Evolutionary conservation across 768 basidiomycete genomes (phyloP).

Genomic region (Tephrocybe sp.): DNA sequence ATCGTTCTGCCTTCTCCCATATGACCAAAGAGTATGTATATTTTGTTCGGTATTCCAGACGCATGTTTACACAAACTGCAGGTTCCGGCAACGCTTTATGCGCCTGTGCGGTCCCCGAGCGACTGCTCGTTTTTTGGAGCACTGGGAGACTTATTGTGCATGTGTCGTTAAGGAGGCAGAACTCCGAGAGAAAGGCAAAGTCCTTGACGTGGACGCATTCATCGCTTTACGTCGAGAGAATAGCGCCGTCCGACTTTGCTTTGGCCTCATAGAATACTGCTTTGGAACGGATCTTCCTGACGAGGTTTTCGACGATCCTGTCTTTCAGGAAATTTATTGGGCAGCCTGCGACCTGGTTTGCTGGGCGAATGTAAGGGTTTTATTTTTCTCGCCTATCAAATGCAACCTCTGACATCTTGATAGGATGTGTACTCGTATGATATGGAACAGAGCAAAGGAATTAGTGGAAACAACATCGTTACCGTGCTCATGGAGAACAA

Average conservation of each 20-base stretch:
- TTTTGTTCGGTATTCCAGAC: not conserved
- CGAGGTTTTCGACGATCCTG: slow-evolving; percentile 55
- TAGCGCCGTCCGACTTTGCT: slow-evolving; percentile 66
- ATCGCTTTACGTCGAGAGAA: slow-evolving; percentile 63
- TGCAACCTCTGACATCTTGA: slow-evolving; percentile 6
- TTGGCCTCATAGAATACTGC: slow-evolving; percentile 60
- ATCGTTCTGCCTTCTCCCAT: slow-evolving; percentile 54
- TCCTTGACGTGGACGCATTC: slow-evolving; percentile 56
- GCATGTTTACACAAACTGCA: slow-evolving; percentile 23
- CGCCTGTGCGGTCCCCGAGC: slow-evolving; percentile 45
- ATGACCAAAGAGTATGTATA: slow-evolving; percentile 61
- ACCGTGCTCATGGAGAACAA: slow-evolving; percentile 65
- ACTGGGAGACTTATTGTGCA: slow-evolving; percentile 56
- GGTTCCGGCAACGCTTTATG: slow-evolving; percentile 53
- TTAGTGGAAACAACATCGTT: slow-evolving; percentile 65
- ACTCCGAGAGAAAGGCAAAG: slow-evolving; percentile 54
- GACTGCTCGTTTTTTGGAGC: slow-evolving; percentile 47
- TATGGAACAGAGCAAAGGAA: slow-evolving; percentile 69
- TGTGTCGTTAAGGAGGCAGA: slow-evolving; percentile 62
- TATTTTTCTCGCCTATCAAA: not conserved
- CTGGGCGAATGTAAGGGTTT: slow-evolving; percentile 63
- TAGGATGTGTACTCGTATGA: slow-evolving; percentile 75
- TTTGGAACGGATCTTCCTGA: slow-evolving; percentile 65
- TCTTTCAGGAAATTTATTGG: slow-evolving; percentile 53
- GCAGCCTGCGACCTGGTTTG: slow-evolving; percentile 66